These are phyloP conservation scores for Starmera caribaea DNA, from an alignment of 805 yeast species.

Conservation along the genomic window DNA sequence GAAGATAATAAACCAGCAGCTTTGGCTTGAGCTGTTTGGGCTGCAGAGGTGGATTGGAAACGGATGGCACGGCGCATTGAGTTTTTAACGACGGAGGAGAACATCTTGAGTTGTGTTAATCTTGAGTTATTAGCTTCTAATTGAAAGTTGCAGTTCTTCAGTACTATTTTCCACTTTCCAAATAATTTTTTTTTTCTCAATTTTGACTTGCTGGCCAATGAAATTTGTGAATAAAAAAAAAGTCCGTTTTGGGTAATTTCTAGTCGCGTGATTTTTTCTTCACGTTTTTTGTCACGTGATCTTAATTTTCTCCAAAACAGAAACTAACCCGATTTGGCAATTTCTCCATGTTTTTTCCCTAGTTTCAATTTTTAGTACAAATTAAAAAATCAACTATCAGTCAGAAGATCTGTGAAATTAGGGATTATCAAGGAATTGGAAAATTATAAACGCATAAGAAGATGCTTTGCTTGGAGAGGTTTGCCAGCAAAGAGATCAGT, in stretches of 20 bases:
- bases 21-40: slow-evolving; percentile 22
- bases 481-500: no score
- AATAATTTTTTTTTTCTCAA: neutral
- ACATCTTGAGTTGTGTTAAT: slow-evolving; percentile 5
- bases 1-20: slow-evolving; percentile 25
- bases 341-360: neutral
- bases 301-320: no score
- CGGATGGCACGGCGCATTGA: slow-evolving; percentile 21
- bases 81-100: slow-evolving; percentile 17
- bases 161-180: no score
- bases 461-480: no score
- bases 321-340: no score
- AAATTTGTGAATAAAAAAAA: neutral
- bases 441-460: no score
- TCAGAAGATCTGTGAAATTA: neutral
- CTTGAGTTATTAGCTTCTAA: neutral
- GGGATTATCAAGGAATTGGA: no score
- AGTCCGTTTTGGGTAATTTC: neutral
- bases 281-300: neutral
- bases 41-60: slow-evolving; percentile 23
- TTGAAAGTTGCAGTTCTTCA: no score
- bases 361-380: slow-evolving; percentile 1
- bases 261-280: slow-evolving; percentile 2
- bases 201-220: neutral
- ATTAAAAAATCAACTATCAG: slow-evolving; percentile 2